phyloP scores from a whole-genome alignment of 2,329 filamentous ascomycete genomes.

The Fusarium sp. region DNA sequence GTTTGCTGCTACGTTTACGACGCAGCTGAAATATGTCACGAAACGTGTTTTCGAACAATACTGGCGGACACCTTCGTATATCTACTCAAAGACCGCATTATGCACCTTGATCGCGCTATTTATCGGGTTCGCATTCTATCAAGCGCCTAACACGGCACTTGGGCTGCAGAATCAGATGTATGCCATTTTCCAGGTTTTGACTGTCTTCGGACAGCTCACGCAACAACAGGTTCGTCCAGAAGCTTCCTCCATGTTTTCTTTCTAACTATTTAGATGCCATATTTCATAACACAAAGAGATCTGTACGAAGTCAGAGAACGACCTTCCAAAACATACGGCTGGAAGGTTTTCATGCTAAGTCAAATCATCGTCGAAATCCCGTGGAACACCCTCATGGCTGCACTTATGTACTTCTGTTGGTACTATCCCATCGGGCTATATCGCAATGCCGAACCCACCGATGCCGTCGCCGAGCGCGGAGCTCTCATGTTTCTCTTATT shows the following conservation, averaged over 20 bases:
- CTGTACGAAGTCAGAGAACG: conserved; percentile 89
- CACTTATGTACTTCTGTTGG: conserved; percentile 83
- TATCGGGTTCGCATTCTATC: conserved; percentile 84
- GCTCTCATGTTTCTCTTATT: conserved; percentile 84
- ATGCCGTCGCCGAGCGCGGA: conserved; percentile 75
- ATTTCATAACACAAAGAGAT: conserved; percentile 84
- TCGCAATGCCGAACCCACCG: conserved; percentile 69
- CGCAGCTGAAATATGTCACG: conserved; percentile 53
- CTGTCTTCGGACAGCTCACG: conserved; percentile 83
- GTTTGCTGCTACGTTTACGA: conserved; percentile 50
- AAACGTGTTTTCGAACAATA: conserved; percentile 56
- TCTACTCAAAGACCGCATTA: conserved; percentile 78
- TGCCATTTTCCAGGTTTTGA: conserved; percentile 85
- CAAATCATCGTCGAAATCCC: conserved; percentile 88
- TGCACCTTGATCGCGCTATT: conserved; percentile 77
- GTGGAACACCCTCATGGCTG: conserved; percentile 82
- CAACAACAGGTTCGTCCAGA: conserved; percentile 69
- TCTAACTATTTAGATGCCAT: conserved; percentile 70
- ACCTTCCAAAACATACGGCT: conserved; percentile 85
- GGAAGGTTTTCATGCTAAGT: conserved; percentile 86
- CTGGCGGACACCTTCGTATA: conserved; percentile 66
- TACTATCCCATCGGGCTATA: conserved; percentile 89
- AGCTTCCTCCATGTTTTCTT: too few relatives aligned
- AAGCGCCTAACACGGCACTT: conserved; percentile 75
- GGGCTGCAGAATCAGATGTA: conserved; percentile 91